Evolutionary conservation across 805 yeast species (phyloP), one percentile per base, ranked within the genome.

Genomic region (Saccharomycopsis fibuligera): DNA sequence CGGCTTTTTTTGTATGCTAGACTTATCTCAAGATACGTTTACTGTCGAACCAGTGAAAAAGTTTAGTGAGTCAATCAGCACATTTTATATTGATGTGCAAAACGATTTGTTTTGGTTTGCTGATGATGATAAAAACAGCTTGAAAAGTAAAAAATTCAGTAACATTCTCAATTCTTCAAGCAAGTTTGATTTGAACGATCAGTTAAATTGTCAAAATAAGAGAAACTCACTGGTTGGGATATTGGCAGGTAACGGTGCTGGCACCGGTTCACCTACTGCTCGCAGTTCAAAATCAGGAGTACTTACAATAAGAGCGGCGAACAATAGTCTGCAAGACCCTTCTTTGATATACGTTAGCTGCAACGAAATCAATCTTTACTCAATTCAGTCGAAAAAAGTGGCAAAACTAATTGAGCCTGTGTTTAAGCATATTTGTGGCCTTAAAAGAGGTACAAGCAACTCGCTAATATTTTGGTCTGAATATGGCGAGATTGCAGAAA

Each of bases 381-480:
- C 4, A 3, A 35, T 5, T 17, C 8, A 22, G 9, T 8, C 23
- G 5, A 4, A 25, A 12, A 17, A 25, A 14, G 12, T 5, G 9
- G 27, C 19, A 5, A 44, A 44, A 3, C 51, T 75, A 27, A 65
- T 68, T 3, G 62, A 65, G 36, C 61, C 76, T 0, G 56, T 75
- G 22, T 56, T 69, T 1, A 67, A 65, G 23, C 59, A 66, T 38
- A 57, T 74, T 5, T 60, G 61, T 27, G 79, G 77, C 0, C 55
- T 69, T 9, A 74, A 71, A 52, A 51, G 61, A 17, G 6, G 3
- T 19, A 12, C 6, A 14, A 27, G 8, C 5, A 4, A 16, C 44
- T 62, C 66, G 4, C 42, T 70, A 2, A 35, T 74, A 0, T 56
- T 66, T 12, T 76, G 70, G 69, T 73, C 79, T 0, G 66, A 64